Base-by-base conservation (phyloP, 495 filamentous ascomycete species). In the Penicillium waksmanii region DNA sequence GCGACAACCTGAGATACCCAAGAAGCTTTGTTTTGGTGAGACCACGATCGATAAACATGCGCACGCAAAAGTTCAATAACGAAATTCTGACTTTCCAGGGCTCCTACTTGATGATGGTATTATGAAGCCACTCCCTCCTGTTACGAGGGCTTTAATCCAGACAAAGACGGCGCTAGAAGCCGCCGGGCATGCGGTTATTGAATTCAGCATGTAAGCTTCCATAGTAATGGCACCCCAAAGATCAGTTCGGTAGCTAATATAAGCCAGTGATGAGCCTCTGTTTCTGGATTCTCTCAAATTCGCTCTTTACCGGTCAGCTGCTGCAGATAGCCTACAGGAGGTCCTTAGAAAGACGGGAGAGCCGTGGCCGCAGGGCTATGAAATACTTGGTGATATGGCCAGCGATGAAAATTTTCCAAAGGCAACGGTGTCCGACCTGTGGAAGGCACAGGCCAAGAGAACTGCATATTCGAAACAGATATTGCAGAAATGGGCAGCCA, bases 391-490 rank as follows among this genome's bases (percentile, higher is more conserved):
- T 0, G 11, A 33, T 17, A 52, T 52, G 27, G 31, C 17, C 33
- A 33, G 38, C 1, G n/a, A 36, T 7, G 31, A 35, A 6, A 52
- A 21, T 44, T 9, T 7, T 18, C n/a, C 31, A 5, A 17, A 35
- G 50, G 27, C 31, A 31, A 52, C 48, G 2, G 50, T 52, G 1
- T 52, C 15, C 38, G 23, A 52, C 18, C 31, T 52, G 9, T 52
- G 50, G 50, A 19, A 38, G 19, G 50, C 50, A 17, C 53, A 56
- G n/a, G 23, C 17, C 5, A 46, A 56, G 18, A 69, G 48, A 35
- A 31, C 53, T 3, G 53, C 36, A 11, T 56, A 56, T 18, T 38
- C 19, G 1, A 56, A 56, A 44, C 13, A 35, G 19, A 33, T 56
- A 13, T 23, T 56, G 15, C 5, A 48, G 25, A 33, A 13, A 48